Evolutionary conservation across 768 basidiomycete genomes (phyloP).

Genomic region (Cyclocybe cylindracea): DNA sequence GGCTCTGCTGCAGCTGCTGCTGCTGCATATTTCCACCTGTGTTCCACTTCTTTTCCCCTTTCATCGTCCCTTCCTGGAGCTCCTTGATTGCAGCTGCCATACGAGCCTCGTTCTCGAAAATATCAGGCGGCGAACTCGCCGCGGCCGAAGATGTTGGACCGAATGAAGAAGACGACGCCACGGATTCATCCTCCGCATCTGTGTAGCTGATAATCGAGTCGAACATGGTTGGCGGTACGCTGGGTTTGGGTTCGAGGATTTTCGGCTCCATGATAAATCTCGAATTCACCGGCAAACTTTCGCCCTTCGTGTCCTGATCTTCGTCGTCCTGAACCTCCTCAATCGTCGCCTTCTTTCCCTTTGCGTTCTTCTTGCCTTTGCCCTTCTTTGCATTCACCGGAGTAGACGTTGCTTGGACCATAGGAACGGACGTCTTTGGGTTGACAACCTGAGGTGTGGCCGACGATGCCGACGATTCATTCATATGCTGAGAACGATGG

Average conservation of each 20-base stretch:
- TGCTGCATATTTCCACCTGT: too few relatives aligned
- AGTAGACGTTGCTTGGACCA: slow-evolving; percentile 5
- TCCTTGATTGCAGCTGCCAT: slow-evolving; percentile 25
- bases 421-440: slow-evolving; percentile 5
- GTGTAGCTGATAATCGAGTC: slow-evolving; percentile 37
- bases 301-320: slow-evolving; percentile 23
- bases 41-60: neutral
- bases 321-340: slow-evolving; percentile 51
- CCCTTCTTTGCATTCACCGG: slow-evolving; percentile 22
- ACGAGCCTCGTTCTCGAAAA: slow-evolving; percentile 27
- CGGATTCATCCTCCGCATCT: slow-evolving; percentile 16
- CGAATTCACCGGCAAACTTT: slow-evolving; percentile 36
- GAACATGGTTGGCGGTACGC: slow-evolving; percentile 36
- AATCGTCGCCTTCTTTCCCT: slow-evolving; percentile 37
- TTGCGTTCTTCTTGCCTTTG: slow-evolving; percentile 25
- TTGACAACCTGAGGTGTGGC: slow-evolving; percentile 17
- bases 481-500: slow-evolving; percentile 26
- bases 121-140: slow-evolving; percentile 25
- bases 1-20: neutral
- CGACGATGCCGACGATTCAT: slow-evolving; percentile 22
- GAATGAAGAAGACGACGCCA: slow-evolving; percentile 20
- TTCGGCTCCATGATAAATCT: slow-evolving; percentile 28
- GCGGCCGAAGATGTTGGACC: slow-evolving; percentile 28
- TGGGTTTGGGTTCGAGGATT: slow-evolving; percentile 44
- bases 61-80: slow-evolving; percentile 11